Evolutionary conservation across 139 green algal species (phyloP), one percentile per base, ranked within the genome.

Genomic region (Tetradesmus lagerheimii): DNA sequence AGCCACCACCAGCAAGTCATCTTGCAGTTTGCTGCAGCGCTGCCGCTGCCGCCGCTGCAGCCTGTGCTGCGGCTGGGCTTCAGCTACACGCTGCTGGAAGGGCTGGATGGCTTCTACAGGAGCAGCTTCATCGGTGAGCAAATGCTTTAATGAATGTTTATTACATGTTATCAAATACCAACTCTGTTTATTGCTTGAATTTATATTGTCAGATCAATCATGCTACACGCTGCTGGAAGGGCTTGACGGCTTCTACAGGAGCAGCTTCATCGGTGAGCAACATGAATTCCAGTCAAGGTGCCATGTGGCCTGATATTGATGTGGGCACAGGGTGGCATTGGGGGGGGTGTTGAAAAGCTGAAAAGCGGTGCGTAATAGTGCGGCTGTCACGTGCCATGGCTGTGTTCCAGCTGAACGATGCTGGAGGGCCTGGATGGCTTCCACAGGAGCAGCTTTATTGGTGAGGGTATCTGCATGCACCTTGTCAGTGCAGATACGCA

Each of bases 201-300:
- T n/a, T n/a, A n/a, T n/a, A n/a, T n/a, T n/a, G n/a, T n/a, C n/a
- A n/a, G n/a, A n/a, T n/a, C n/a, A n/a, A n/a, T n/a, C n/a, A n/a
- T n/a, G 89, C 4, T 98, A 98, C 93, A 82, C 43, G 0, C 91
- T 98, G 25, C 47, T 62, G 4, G 84, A 92, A 20, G 93, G 92
- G 3, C 90, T 98, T n/a, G 90, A 89, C 53, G 96, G 96, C 2
- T 93, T 98, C 29, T 98, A 98, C 91, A 57, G 87, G 11, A 94
- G 90, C 88, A 45, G 20, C 80, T n/a, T 85, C 2, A 23, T 85
- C 3, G 31, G 23, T 39, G n/a, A n/a, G n/a, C n/a, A n/a, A n/a
- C n/a, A n/a, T n/a, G n/a, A n/a, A n/a, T n/a, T n/a, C n/a, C n/a
- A n/a, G n/a, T n/a, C n/a, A n/a, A n/a, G n/a, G n/a, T n/a, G n/a